Evolutionary conservation across 306 rosid genomes (phyloP).

Genomic region (cucumber (Cucumis sativus)): DNA sequence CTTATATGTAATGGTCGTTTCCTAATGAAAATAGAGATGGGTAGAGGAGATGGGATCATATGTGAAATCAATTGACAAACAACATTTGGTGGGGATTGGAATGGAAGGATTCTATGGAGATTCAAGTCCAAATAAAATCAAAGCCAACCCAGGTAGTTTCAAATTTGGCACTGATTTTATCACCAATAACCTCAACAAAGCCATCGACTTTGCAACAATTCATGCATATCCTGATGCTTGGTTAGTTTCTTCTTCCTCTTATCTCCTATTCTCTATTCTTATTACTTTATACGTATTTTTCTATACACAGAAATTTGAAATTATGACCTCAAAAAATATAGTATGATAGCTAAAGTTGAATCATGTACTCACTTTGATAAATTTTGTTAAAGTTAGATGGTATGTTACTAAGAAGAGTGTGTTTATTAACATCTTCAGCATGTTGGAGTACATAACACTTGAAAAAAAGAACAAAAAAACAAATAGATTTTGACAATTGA

Average conservation of each 20-base stretch:
- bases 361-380: no score
- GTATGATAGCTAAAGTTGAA: no score
- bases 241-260: constrained; percentile 2
- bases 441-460: no score
- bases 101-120: constrained; percentile 67
- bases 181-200: constrained; percentile 20
- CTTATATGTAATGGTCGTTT: no score
- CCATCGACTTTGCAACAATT: constrained; percentile 43
- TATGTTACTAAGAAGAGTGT: no score
- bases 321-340: no score
- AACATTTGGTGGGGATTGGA: constrained; percentile 45
- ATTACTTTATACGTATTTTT: no score
- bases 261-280: neutral
- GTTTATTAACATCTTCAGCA: no score
- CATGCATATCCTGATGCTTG: constrained; percentile 50
- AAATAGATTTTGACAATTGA: no score
- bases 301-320: no score
- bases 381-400: no score
- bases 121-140: constrained; percentile 28
- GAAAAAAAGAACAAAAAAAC: no score
- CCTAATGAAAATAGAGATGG: constrained; percentile 31
- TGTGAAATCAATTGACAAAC: constrained; percentile 36
- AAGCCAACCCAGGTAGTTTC: constrained; percentile 32
- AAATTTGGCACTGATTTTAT: constrained; percentile 46
- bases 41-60: constrained; percentile 42